Evolutionary conservation across 305 asterid genomes (phyloP).

Genomic region (Solanum chacoense): DNA sequence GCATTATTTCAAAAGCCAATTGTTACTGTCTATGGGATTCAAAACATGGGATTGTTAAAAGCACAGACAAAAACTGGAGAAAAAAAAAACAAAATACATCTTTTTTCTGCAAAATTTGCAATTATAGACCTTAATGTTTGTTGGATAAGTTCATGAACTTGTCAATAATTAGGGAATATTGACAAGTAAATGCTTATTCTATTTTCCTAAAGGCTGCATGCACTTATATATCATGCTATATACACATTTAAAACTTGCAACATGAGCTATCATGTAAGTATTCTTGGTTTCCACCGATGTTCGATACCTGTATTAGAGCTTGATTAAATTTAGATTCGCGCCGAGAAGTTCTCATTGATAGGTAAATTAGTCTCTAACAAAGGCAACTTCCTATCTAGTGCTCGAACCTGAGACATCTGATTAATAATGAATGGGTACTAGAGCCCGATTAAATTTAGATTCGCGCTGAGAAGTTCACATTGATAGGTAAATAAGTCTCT

Average conservation of each 20-base stretch:
- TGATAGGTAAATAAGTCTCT: not conserved
- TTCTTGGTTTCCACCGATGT: not conserved
- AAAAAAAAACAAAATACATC: not conserved
- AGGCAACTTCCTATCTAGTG: not conserved
- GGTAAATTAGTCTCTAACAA: not conserved
- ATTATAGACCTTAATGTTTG: not conserved
- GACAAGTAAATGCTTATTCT: not conserved
- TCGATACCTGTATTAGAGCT: not conserved
- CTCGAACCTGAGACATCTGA: not conserved
- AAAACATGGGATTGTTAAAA: conserved; percentile 5
- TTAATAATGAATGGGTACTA: not conserved
- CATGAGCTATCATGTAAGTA: not conserved
- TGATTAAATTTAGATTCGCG: not conserved
- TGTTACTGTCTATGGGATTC: not conserved
- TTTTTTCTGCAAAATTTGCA: not conserved
- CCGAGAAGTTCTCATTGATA: not conserved
- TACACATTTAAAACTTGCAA: not conserved
- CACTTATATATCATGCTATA: not conserved
- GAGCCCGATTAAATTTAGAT: not conserved
- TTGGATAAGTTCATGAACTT: not conserved
- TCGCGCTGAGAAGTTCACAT: not conserved
- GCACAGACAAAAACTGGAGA: conserved; percentile 6
- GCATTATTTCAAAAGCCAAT: not conserved
- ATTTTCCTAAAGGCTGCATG: not conserved
- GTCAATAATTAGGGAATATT: conserved; percentile 2